Conservation (phyloP, 306 rosid genomes). For the Lathyrus aphaca region DNA sequence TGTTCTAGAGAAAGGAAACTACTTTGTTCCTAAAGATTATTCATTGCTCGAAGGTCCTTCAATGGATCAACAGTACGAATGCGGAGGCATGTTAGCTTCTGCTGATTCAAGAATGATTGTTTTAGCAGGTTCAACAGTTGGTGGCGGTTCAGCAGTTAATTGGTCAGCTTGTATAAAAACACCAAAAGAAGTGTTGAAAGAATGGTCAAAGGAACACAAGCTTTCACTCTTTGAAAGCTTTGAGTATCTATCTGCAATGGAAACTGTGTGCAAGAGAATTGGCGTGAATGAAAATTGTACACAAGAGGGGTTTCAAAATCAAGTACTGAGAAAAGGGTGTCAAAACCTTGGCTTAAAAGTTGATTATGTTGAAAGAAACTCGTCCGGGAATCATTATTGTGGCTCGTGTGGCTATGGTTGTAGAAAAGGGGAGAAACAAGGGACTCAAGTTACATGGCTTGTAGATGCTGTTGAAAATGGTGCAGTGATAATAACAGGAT, state of each 20-base stretch:
- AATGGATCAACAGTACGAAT: conserved; percentile 61
- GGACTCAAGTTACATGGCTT: conserved; percentile 88
- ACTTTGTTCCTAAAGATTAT: conserved; percentile 64
- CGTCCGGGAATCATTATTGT: conserved; percentile 64
- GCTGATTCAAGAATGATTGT: conserved; percentile 60
- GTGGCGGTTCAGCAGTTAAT: conserved; percentile 86
- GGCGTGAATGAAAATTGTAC: conserved; percentile 63
- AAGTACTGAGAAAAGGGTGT: conserved; percentile 79
- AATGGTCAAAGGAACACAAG: conserved; percentile 60
- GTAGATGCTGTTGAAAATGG: conserved; percentile 84
- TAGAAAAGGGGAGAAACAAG: conserved; percentile 68
- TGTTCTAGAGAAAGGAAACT: conserved; percentile 87
- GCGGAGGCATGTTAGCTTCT: conserved; percentile 65
- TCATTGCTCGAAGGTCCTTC: conserved; percentile 86
- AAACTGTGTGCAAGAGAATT: conserved; percentile 63
- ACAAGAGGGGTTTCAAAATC: conserved; percentile 82
- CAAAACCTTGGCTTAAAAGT: conserved; percentile 69
- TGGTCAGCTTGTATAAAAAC: conserved; percentile 91
- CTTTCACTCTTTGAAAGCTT: conserved; percentile 56
- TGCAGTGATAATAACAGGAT: conserved; percentile 77
- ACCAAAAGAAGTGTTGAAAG: conserved; percentile 59
- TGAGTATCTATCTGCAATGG: conserved; percentile 71
- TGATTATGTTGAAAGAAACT: conserved; percentile 64
- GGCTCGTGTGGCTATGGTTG: conserved; percentile 91
- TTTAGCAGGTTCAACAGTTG: conserved; percentile 76